Evolutionary conservation across 768 basidiomycete species (phyloP).

Genomic region (Mycena alexandri): DNA sequence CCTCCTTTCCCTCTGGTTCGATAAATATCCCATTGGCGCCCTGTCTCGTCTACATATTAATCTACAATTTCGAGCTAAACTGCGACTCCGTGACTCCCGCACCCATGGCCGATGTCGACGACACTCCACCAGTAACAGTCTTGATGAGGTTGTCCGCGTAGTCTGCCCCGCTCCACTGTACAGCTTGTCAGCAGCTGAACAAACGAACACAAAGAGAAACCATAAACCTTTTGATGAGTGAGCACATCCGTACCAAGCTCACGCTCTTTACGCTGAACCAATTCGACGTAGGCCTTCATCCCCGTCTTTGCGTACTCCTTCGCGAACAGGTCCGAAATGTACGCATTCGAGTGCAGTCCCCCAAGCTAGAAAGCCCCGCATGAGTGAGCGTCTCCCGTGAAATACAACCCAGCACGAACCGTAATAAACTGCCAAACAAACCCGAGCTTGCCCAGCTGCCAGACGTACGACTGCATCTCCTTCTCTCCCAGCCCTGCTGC

Average conservation of each 20-base stretch:
- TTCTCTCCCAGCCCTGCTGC: slow-evolving; percentile 88
- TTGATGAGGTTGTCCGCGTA: slow-evolving; percentile 92
- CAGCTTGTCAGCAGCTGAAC: slow-evolving; percentile 34
- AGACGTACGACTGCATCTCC: slow-evolving; percentile 91
- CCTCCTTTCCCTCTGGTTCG: too few relatives aligned
- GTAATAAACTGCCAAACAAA: slow-evolving; percentile 99
- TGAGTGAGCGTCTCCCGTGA: slow-evolving; percentile 5
- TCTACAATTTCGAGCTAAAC: slow-evolving; percentile 67
- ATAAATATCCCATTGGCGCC: too few relatives aligned
- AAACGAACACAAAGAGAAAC: slow-evolving; percentile 33
- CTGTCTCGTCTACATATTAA: too few relatives aligned
- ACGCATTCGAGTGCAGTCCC: slow-evolving; percentile 97
- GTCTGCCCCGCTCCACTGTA: slow-evolving; percentile 94
- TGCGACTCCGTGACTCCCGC: slow-evolving; percentile 94
- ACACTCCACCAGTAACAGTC: slow-evolving; percentile 97
- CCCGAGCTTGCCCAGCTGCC: slow-evolving; percentile 94
- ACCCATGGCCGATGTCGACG: slow-evolving; percentile 99
- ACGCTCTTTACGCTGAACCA: slow-evolving; percentile 92
- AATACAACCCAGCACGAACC: slow-evolving; percentile 58
- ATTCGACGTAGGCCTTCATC: slow-evolving; percentile 98
- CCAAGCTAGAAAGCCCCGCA: slow-evolving; percentile 72
- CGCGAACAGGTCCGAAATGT: slow-evolving; percentile 95
- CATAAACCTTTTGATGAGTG: slow-evolving; percentile 95
- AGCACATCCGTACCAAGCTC: slow-evolving; percentile 96
- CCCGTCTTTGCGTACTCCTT: slow-evolving; percentile 90